Percentiles rank a stretch among this genome's conserved stretches.
Conservation (phyloP, 106 monocot species). For the Acorus calamus region DNA sequence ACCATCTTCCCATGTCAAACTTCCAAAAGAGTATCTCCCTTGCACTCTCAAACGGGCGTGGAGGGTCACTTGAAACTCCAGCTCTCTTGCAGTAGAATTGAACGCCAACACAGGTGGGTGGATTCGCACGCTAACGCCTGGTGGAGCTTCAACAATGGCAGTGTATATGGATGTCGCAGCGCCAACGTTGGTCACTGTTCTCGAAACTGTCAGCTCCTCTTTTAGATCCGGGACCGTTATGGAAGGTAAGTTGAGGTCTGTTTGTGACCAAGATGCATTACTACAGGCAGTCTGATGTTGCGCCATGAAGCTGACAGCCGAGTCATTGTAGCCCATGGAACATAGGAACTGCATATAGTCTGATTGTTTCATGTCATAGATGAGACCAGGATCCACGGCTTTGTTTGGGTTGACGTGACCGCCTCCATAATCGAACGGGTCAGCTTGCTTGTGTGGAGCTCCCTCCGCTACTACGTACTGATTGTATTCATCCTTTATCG, state of each 20-base stretch:
- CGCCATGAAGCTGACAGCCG: constrained; percentile 36
- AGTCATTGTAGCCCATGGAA: constrained; percentile 56
- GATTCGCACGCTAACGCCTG: constrained; percentile 31
- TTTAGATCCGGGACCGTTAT: constrained; percentile 48
- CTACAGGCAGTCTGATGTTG: constrained; percentile 21
- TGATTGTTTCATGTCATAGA: constrained; percentile 36
- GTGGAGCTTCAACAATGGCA: constrained; percentile 33
- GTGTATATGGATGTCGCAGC: constrained; percentile 22
- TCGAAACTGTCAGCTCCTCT: constrained; percentile 23
- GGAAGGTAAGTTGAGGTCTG: constrained; percentile 58
- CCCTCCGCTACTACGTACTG: constrained; percentile 38
- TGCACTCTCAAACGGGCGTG: constrained; percentile 23
- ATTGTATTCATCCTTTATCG: constrained; percentile 17
- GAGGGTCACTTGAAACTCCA: constrained; percentile 38
- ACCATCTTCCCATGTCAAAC: constrained; percentile 60
- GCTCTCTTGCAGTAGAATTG: constrained; percentile 23
- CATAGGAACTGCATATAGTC: constrained; percentile 50
- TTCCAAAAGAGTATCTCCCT: constrained; percentile 51
- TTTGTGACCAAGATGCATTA: constrained; percentile 1
- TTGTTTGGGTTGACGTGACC: constrained; percentile 53
- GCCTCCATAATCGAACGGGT: constrained; percentile 65
- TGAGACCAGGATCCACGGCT: constrained; percentile 53
- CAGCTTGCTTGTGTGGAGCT: constrained; percentile 39
- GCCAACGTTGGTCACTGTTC: constrained; percentile 64
- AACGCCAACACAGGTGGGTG: constrained; percentile 33